Conservation (phyloP, 441 rosid species). For the Kokia cookei region DNA sequence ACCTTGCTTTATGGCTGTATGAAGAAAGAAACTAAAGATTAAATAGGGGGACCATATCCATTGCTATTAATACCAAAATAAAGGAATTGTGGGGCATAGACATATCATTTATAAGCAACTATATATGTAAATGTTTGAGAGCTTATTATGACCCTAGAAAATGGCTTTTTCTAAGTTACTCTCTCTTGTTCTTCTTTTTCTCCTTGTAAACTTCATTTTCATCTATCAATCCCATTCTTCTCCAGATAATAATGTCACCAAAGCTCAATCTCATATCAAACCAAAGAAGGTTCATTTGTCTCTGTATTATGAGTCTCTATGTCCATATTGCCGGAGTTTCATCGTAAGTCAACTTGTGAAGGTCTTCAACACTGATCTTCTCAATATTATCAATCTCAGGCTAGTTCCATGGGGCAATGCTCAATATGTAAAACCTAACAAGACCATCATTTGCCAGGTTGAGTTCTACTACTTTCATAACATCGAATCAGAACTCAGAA, state of each 20-base stretch:
- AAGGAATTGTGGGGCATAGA: background rate
- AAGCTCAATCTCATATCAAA: background rate
- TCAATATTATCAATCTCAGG: slow-evolving; percentile 30
- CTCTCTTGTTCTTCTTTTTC: slow-evolving; percentile 3
- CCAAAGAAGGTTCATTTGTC: slow-evolving; percentile 24
- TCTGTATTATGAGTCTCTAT: slow-evolving; percentile 45
- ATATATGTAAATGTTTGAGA: background rate
- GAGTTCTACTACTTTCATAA: background rate
- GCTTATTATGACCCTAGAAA: background rate
- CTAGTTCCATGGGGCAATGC: slow-evolving; percentile 50
- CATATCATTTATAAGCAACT: background rate
- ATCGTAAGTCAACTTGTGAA: slow-evolving; percentile 19
- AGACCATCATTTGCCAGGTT: slow-evolving; percentile 40
- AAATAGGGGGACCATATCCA: background rate
- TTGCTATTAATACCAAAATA: background rate
- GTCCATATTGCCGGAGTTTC: slow-evolving; percentile 33
- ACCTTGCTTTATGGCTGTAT: background rate
- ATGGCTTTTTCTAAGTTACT: slow-evolving; percentile 18
- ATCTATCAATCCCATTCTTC: slow-evolving; percentile 5
- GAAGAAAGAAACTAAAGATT: background rate
- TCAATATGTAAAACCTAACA: background rate
- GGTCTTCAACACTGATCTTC: slow-evolving; percentile 29
- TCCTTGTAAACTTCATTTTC: background rate
- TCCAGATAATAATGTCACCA: background rate
- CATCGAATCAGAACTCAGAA: background rate